Evolutionary conservation across 106 monocot genomes (phyloP).

Genomic region (Acorus gramineus): DNA sequence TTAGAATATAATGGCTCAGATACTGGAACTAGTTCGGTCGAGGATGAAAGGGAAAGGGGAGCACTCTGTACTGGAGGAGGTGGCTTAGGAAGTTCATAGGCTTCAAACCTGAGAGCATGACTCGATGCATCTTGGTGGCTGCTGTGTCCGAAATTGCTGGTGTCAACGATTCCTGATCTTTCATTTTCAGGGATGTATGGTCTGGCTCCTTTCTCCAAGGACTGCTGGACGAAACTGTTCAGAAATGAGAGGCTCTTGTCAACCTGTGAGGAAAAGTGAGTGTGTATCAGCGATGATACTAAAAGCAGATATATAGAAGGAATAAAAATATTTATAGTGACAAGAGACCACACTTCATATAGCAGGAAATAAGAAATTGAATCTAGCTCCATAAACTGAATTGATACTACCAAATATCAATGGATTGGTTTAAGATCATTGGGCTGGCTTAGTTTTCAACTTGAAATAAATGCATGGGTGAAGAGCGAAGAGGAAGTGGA

Average conservation of each 20-base stretch:
- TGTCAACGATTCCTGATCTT: slow-evolving; percentile 33
- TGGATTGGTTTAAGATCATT: too few relatives aligned
- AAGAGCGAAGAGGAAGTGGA: too few relatives aligned
- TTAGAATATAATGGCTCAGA: slow-evolving; percentile 29
- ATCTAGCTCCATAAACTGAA: too few relatives aligned
- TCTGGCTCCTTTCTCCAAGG: slow-evolving; percentile 70
- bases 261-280: slow-evolving; percentile 34
- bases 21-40: slow-evolving; percentile 43
- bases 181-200: slow-evolving; percentile 82
- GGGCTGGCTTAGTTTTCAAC: too few relatives aligned
- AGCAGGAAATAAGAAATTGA: too few relatives aligned
- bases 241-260: slow-evolving; percentile 77
- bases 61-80: slow-evolving; percentile 13
- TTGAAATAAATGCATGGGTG: too few relatives aligned
- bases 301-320: background rate
- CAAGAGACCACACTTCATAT: background rate
- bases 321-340: background rate
- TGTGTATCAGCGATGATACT: background rate
- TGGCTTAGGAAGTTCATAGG: slow-evolving; percentile 87
- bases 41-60: slow-evolving; percentile 15
- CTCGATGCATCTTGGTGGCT: slow-evolving; percentile 48
- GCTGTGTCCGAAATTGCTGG: slow-evolving; percentile 32
- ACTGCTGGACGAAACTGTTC: slow-evolving; percentile 44
- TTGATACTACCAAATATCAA: too few relatives aligned
- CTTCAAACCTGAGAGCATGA: slow-evolving; percentile 76